Evolutionary conservation across 2,329 filamentous ascomycete species (phyloP).

Genomic region (Penicillium brasilianum): DNA sequence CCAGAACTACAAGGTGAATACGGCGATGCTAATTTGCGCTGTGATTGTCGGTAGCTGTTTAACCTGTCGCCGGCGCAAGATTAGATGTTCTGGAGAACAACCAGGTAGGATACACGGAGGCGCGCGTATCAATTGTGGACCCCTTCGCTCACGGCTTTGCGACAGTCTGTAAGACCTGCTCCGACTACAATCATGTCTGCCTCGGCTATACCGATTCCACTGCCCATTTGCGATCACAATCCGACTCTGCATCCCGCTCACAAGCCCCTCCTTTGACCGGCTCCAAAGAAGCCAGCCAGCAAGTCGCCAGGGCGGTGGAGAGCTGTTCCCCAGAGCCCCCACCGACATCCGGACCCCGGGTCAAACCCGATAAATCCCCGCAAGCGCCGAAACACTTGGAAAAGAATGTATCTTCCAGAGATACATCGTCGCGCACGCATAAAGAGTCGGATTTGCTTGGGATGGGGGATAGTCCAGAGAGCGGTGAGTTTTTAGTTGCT

Average conservation of each 20-base stretch:
- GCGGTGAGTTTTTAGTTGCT: conserved; percentile 42
- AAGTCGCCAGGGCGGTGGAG: conserved; percentile 26
- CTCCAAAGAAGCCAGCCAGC: conserved; percentile 27
- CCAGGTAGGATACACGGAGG: conserved; percentile 50
- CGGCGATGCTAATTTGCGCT: conserved; percentile 17
- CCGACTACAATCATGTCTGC: conserved; percentile 72
- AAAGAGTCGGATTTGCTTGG: conserved; percentile 36
- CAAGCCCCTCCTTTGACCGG: conserved; percentile 26
- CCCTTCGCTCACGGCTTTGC: conserved; percentile 10
- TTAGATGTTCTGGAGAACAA: conserved; percentile 74
- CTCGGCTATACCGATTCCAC: conserved; percentile 66
- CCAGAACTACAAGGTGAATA: not conserved
- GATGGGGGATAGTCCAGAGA: conserved; percentile 42
- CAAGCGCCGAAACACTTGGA: conserved; percentile 23
- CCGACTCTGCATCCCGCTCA: conserved; percentile 34
- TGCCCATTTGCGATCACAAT: conserved; percentile 40
- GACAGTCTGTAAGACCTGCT: conserved; percentile 69
- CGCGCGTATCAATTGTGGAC: not conserved
- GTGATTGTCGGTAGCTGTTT: conserved; percentile 59
- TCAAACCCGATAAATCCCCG: conserved; percentile 21
- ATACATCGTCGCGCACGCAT: conserved; percentile 22
- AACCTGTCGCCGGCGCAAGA: conserved; percentile 77
- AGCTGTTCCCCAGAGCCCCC: conserved; percentile 37
- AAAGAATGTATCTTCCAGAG: conserved; percentile 27
- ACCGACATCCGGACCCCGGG: conserved; percentile 12